Evolutionary conservation across 169 alveolate genomes (phyloP).

Genomic region (Plasmodium cynomolgi): DNA sequence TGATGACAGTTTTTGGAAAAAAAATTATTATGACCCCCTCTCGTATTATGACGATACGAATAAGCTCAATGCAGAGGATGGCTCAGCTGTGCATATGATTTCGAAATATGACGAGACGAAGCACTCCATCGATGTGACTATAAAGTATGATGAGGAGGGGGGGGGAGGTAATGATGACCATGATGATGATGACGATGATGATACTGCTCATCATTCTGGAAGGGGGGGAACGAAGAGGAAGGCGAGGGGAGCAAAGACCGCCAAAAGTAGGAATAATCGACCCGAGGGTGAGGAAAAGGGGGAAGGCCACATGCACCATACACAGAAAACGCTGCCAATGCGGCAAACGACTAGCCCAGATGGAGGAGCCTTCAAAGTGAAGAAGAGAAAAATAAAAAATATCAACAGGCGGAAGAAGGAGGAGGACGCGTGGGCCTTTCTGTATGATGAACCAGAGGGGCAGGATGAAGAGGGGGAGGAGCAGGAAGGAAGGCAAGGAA

Average conservation of each 20-base stretch:
- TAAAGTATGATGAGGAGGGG: constrained; percentile 21
- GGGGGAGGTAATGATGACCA: background rate
- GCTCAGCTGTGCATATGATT: constrained; percentile 25
- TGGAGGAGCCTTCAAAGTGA: background rate
- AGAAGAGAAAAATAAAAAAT: constrained; percentile 54
- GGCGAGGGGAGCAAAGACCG: background rate
- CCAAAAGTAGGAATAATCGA: background rate
- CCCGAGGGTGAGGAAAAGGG: background rate
- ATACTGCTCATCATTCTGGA: background rate
- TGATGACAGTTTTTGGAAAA: constrained; percentile 50
- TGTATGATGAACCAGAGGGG: constrained; percentile 21
- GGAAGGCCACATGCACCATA: background rate
- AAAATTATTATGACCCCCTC: constrained; percentile 59
- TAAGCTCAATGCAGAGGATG: constrained; percentile 15
- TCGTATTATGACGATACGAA: constrained; percentile 44
- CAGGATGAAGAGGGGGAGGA: background rate
- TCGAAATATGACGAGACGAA: constrained; percentile 53
- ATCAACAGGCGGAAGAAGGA: constrained; percentile 53
- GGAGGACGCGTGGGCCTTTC: constrained; percentile 61
- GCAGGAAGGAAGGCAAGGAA: background rate
- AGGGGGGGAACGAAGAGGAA: background rate
- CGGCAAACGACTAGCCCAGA: background rate
- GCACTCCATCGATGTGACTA: constrained; percentile 15
- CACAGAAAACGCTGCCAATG: background rate
- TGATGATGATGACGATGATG: background rate